Base-by-base conservation (phyloP, 352 stramenopile genomes). In the Aphanomyces euteiches region DNA sequence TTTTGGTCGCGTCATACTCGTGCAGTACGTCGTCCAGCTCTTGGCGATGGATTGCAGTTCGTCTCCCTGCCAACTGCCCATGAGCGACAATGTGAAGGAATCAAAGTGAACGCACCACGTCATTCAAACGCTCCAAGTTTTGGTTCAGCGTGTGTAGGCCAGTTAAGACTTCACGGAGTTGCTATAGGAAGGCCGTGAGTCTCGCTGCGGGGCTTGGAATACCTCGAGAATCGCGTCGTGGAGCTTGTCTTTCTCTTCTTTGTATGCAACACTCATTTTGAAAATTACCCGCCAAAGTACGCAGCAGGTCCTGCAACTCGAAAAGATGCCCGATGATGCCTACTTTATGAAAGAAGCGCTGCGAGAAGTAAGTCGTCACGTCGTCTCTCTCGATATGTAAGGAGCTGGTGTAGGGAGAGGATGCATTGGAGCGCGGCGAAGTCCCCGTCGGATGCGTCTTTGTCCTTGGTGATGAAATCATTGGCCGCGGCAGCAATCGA, bases 361-460 rank as follows among this genome's bases (percentile, higher is more conserved):
- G 38, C 61, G 66, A 10, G 85, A 93, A 82, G 85, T 90, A 71
- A 15, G 15, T 12, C 37, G 37, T 4, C 39, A 41, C 21, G 61
- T 48, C 1, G 7, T 4, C 65, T 13, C 47, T 59, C 56, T 38
- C 3, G 36, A n/a, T 28, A 13, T 28, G 28, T 28, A 28, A 28
- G 28, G 28, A 28, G 28, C 28, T 28, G 28, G 28, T 4, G 43
- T 28, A 96, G 89, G 91, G 85, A 17, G 81, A 95, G 73, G 79
- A 77, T 17, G 92, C 91, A 5, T 71, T 96, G 63, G 73, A 63
- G 38, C 77, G 87, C 43, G 80, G 85, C 8, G 92, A 98, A 80
- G 90, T 98, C 34, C 90, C 92, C 1, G 92, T 98, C 40, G 92
- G 90, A 13, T 95, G 87, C 54, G 90, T 97, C n/a, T 96, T 97